phyloP scores from a whole-genome alignment of 2,329 filamentous ascomycete genomes.

The Cucurbitaria berberidis region DNA sequence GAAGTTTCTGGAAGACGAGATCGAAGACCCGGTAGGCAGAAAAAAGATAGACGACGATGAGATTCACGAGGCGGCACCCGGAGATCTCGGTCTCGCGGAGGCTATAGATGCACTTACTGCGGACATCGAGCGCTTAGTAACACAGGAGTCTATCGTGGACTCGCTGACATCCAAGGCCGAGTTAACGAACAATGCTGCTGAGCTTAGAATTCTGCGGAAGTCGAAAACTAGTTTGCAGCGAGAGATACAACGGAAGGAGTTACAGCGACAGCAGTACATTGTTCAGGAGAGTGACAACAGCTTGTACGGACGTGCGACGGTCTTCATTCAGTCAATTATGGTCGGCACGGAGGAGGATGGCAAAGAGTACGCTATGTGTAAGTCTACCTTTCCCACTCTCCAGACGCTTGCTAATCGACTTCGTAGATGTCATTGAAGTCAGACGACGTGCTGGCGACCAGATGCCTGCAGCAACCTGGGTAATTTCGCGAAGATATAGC shows the following conservation, averaged over 20 bases:
- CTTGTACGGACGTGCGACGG: constrained; percentile 86
- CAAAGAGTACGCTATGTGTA: constrained; percentile 86
- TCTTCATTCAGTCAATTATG: constrained; percentile 91
- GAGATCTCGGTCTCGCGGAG: constrained; percentile 90
- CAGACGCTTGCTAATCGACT: constrained; percentile 1
- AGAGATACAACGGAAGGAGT: constrained; percentile 90
- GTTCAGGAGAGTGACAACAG: constrained; percentile 98
- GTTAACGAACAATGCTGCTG: constrained; percentile 93
- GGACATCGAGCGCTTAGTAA: constrained; percentile 85
- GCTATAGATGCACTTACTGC: constrained; percentile 86
- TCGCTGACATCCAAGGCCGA: constrained; percentile 93
- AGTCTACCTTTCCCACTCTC: constrained; percentile 30
- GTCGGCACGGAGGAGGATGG: constrained; percentile 91
- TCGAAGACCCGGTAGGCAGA: constrained; percentile 70
- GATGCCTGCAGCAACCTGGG: constrained; percentile 96
- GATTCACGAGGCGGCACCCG: constrained; percentile 92
- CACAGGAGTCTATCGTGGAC: constrained; percentile 90
- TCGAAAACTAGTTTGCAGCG: constrained; percentile 91
- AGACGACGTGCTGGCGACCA: constrained; percentile 88
- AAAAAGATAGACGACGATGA: constrained; percentile 74
- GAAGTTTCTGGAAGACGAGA: constrained; percentile 83
- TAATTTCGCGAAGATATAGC: constrained; percentile 89
- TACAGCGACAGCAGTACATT: constrained; percentile 95
- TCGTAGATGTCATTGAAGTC: constrained; percentile 81
- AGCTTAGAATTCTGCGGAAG: constrained; percentile 88